These are phyloP conservation scores for Erodium moschatum DNA, from an alignment of 441 rosid genomes.

Conservation along the genomic window DNA sequence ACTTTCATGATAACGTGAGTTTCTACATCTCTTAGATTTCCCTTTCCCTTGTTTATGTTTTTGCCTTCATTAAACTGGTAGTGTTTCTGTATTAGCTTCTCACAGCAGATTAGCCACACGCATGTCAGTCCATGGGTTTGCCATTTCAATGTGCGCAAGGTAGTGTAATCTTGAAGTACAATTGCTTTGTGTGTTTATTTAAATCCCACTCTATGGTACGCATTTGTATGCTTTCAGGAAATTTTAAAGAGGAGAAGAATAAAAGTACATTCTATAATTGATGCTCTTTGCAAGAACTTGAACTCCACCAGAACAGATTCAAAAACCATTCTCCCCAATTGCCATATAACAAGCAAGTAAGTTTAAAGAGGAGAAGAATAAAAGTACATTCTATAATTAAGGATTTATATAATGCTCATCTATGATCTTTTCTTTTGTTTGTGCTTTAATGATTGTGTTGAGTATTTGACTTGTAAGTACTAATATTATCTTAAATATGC, in stretches of 20 bases:
- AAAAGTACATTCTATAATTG: slow-evolving; percentile 37
- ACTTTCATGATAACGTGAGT: slow-evolving; percentile 68
- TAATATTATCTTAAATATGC: too few species aligned
- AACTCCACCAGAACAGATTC: slow-evolving; percentile 24
- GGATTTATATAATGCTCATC: neutral
- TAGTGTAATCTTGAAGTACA: slow-evolving; percentile 21
- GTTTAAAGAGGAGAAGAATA: too few species aligned
- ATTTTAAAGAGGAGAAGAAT: slow-evolving; percentile 46
- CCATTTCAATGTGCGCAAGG: slow-evolving; percentile 78
- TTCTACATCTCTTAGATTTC: slow-evolving; percentile 11
- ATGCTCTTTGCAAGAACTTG: slow-evolving; percentile 42
- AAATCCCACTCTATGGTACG: slow-evolving; percentile 23
- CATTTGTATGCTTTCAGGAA: slow-evolving; percentile 42
- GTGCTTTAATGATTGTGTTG: neutral
- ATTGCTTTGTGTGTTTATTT: slow-evolving; percentile 8
- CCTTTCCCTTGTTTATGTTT: neutral
- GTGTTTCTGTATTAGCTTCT: slow-evolving; percentile 41
- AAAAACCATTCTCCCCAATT: slow-evolving; percentile 31
- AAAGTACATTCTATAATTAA: too few species aligned
- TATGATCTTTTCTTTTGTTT: slow-evolving; percentile 5
- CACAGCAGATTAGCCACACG: slow-evolving; percentile 34
- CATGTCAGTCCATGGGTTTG: slow-evolving; percentile 71
- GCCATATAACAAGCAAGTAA: slow-evolving; percentile 58
- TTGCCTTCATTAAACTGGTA: slow-evolving; percentile 14
- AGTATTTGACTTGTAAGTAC: too few species aligned